These are phyloP conservation scores for Rosa persica DNA, from an alignment of 306 rosid genomes.

Conservation along the genomic window DNA sequence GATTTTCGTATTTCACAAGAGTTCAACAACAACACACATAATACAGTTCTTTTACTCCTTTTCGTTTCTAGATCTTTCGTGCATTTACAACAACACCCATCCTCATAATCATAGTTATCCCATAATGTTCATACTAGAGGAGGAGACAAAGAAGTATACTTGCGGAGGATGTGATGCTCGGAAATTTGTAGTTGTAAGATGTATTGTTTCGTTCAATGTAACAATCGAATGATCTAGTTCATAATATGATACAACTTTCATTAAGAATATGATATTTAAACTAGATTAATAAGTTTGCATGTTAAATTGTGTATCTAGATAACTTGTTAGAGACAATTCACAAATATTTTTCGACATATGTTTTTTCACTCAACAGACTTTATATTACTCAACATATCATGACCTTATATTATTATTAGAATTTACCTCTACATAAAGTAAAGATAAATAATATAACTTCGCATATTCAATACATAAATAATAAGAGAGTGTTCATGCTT, in stretches of 20 bases:
- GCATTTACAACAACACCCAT: constrained; percentile 20
- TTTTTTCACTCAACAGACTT: no score
- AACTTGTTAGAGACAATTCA: no score
- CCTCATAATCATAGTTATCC: neutral
- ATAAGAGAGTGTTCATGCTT: no score
- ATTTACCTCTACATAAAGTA: neutral
- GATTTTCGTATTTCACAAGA: neutral
- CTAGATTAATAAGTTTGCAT: no score
- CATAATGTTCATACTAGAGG: neutral
- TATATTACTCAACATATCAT: no score
- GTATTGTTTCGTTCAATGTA: neutral
- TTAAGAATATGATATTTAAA: no score
- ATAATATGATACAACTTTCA: no score
- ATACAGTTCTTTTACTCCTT: neutral
- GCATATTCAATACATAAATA: no score
- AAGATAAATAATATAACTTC: neutral
- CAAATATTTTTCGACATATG: no score
- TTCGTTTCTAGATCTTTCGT: neutral
- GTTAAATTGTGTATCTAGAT: no score
- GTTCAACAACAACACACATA: neutral
- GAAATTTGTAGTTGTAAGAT: neutral
- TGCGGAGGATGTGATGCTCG: neutral
- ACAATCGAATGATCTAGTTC: neutral
- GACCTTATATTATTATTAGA: no score
- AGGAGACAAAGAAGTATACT: neutral